Percentiles rank a stretch among this genome's conserved stretches.
Evolutionary conservation across 371 early-diverging fungal species (phyloP).

Genomic region (Mortierella sp.): DNA sequence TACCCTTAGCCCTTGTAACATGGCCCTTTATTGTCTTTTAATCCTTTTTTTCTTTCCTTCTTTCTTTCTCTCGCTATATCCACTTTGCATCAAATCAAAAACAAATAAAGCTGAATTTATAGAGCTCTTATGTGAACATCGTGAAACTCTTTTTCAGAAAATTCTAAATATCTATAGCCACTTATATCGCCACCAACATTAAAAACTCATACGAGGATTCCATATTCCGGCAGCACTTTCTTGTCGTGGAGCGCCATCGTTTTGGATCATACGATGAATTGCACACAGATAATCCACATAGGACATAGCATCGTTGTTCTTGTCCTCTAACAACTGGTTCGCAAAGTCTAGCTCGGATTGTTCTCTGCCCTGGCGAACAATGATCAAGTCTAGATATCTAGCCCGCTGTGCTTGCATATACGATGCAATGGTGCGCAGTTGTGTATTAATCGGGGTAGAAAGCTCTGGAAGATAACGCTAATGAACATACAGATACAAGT

Average conservation of each 20-base stretch:
- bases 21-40: not conserved
- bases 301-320: slow-evolving; percentile 83
- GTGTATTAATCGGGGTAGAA: slow-evolving; percentile 62
- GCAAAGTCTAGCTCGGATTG: slow-evolving; percentile 73
- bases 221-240: slow-evolving; percentile 9
- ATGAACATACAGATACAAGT: not conserved
- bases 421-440: slow-evolving; percentile 71
- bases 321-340: slow-evolving; percentile 81
- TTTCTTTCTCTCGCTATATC: no score
- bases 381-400: slow-evolving; percentile 60
- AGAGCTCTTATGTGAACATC: not conserved
- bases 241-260: slow-evolving; percentile 66
- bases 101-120: not conserved
- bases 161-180: not conserved
- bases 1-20: not conserved
- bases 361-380: slow-evolving; percentile 76
- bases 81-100: not conserved
- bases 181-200: no score
- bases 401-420: slow-evolving; percentile 70
- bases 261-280: slow-evolving; percentile 90
- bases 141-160: no score
- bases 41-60: not conserved
- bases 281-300: slow-evolving; percentile 94
- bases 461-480: slow-evolving; percentile 68
- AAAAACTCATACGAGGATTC: slow-evolving; percentile 1